Evolutionary conservation across 169 alveolate genomes (phyloP), one percentile per base, ranked within the genome.

Genomic region (Miamiensis avidus): DNA sequence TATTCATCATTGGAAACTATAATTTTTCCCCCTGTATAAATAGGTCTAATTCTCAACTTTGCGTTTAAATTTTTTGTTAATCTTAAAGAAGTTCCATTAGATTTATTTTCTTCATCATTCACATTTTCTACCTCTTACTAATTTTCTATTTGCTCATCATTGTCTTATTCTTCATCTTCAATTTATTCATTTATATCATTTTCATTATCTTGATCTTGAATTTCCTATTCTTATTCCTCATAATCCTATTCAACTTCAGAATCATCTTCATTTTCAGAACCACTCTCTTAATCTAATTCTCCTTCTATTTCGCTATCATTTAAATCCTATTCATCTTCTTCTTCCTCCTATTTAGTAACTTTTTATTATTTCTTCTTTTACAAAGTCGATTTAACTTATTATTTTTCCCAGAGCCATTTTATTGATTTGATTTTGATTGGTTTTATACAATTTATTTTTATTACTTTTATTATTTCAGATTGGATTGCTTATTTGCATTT

Each of bases 1-100:
- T 76, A 77, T 77, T 77, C 79, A 29, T 84, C 81, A 6, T 34
- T 29, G 27, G 85, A 84, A 33, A 84, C 31, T 31, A 31, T 34
- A 78, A 84, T 65, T 72, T 74, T 84, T 30, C 89, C 89, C 29
- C 89, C 89, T 25, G 81, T 77, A 73, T 77, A 84, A 29, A 84
- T 33, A 4, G 85, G 74, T 65, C 89, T 85, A 84, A 33, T 76
- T 26, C 49, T 76, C 77, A 25, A 73, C 34, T 31, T 76, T 33
- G 27, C 65, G 73, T 1, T 49, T 76, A 31, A 11, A 75, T 74
- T 33, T 73, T 31, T 33, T 34, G 72, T 73, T 75, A 29, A 0
- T 75, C 78, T 33, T 31, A 30, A 28, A 31, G 69, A 0, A 73
- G 32, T 25, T 72, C 26, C 33, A 20, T 28, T n/a, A 31, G 27